Conservation (phyloP, 2,329 filamentous ascomycete genomes). For the Podosphaera fusca region DNA sequence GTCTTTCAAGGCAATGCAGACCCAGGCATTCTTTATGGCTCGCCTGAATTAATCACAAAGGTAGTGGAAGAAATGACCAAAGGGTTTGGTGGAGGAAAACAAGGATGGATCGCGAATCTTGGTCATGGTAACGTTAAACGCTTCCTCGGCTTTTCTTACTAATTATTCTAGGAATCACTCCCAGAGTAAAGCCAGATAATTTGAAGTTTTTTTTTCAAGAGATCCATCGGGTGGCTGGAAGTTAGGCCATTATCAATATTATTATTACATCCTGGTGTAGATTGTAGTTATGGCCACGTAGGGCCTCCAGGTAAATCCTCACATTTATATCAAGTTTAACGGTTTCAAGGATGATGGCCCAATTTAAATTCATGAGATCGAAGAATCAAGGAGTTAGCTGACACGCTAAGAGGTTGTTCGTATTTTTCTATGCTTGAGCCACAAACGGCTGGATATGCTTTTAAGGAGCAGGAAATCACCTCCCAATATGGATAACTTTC, state of each 20-base stretch:
- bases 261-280: no score
- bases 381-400: no score
- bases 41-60: constrained; percentile 54
- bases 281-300: no score
- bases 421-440: no score
- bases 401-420: no score
- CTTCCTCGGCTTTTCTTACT: constrained; percentile 2
- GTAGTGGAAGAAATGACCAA: constrained; percentile 70
- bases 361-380: no score
- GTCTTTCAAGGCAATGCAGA: constrained; percentile 91
- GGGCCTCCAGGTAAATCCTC: no score
- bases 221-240: constrained; percentile 45
- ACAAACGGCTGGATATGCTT: no score
- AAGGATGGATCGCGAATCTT: constrained; percentile 92
- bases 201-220: constrained; percentile 87
- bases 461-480: no score
- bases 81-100: constrained; percentile 58
- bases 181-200: constrained; percentile 81
- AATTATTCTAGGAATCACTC: constrained; percentile 51
- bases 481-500: no score
- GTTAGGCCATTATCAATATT: constrained; percentile 1
- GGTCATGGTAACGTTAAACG: constrained; percentile 50
- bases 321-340: no score
- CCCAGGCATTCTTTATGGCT: constrained; percentile 77
- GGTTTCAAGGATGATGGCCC: no score